phyloP scores from a whole-genome alignment of 768 basidiomycete species.

The Gyrodon lividus region DNA sequence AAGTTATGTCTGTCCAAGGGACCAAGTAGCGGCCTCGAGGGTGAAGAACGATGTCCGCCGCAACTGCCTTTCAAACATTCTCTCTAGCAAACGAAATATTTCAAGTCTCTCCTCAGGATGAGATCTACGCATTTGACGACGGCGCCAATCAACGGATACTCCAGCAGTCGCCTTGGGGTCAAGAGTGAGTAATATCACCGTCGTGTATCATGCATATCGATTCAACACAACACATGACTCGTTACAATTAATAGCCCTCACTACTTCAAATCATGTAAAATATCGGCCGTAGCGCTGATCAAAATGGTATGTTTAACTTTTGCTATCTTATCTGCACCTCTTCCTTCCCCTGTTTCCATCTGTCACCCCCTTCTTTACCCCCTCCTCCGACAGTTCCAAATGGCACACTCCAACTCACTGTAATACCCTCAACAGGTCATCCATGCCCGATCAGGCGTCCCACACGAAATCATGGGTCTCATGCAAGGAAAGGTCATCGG shows the following conservation, averaged over 20 bases:
- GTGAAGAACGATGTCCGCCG: conserved; percentile 41
- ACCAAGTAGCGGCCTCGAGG: too few relatives aligned
- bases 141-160: conserved; percentile 67
- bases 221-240: neutral
- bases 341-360: neutral
- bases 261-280: conserved; percentile 88
- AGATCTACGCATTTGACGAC: conserved; percentile 74
- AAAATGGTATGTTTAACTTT: conserved; percentile 72
- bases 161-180: conserved; percentile 76
- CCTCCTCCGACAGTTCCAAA: neutral
- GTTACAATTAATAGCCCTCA: conserved; percentile 51
- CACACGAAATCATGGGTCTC: conserved; percentile 98
- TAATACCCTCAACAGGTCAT: conserved; percentile 65
- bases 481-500: conserved; percentile 96
- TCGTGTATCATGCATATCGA: neutral
- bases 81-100: conserved; percentile 67
- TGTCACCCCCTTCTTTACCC: conserved; percentile 12
- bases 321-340: neutral
- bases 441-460: conserved; percentile 95
- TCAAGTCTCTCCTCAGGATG: conserved; percentile 72
- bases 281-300: conserved; percentile 91
- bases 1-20: too few relatives aligned
- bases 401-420: neutral
- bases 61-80: conserved; percentile 71
- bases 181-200: conserved; percentile 61